Conservation (phyloP, 1,284 basidiomycete genomes). For the Hymenochaete sp. region DNA sequence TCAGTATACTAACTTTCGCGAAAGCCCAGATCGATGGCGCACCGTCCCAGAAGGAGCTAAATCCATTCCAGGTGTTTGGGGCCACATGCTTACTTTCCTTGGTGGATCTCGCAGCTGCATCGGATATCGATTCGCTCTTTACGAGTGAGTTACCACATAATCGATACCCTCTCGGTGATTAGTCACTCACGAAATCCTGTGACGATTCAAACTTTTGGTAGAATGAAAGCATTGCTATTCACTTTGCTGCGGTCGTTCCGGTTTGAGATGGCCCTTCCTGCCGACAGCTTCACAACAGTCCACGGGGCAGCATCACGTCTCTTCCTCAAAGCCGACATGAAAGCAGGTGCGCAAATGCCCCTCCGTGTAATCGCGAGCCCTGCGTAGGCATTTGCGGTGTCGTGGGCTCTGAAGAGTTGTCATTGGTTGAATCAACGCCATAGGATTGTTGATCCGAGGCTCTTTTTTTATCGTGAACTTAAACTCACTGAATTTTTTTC, state of each 20-base stretch:
- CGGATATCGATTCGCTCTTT: constrained; percentile 37
- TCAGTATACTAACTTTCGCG: not conserved
- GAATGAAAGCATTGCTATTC: constrained; percentile 24
- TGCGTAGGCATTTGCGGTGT: too few relatives aligned
- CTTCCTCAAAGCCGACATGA: constrained; percentile 19
- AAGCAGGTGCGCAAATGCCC: constrained; percentile 22
- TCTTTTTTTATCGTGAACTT: too few relatives aligned
- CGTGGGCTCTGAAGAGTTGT: too few relatives aligned
- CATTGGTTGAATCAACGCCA: too few relatives aligned
- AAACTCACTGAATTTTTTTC: too few relatives aligned
- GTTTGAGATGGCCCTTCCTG: constrained; percentile 21
- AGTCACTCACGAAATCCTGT: too few relatives aligned
- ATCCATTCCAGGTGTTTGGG: constrained; percentile 26
- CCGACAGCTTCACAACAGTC: constrained; percentile 21
- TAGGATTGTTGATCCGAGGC: too few relatives aligned
- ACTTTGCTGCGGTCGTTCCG: constrained; percentile 21
- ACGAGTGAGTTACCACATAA: constrained; percentile 26
- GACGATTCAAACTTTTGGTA: not conserved
- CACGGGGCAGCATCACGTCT: constrained; percentile 18
- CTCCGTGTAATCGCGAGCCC: too few relatives aligned
- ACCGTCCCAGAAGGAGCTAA: constrained; percentile 20
- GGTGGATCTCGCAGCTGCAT: constrained; percentile 26
- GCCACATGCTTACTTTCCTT: constrained; percentile 27
- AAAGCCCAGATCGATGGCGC: constrained; percentile 28
- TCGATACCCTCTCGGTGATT: too few relatives aligned